Percentiles rank a stretch among this genome's conserved stretches.
phyloP scores from a whole-genome alignment of 2,329 filamentous ascomycete genomes.

The Ambrosiella xylebori region DNA sequence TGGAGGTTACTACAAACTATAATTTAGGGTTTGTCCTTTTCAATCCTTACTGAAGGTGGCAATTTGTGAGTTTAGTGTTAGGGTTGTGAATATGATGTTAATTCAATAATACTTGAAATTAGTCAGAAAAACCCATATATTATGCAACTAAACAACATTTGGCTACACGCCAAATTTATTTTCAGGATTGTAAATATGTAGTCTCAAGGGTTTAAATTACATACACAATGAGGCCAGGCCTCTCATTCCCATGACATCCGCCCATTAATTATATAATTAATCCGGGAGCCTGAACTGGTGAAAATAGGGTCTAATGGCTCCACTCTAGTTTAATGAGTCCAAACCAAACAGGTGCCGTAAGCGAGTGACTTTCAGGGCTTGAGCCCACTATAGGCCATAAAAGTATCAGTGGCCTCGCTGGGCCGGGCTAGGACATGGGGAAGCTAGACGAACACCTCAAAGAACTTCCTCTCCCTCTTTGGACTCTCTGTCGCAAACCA shows the following conservation, averaged over 20 bases:
- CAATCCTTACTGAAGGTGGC: not conserved
- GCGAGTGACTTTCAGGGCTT: not conserved
- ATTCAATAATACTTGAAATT: too few species aligned
- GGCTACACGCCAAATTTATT: not conserved
- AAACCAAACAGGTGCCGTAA: not conserved
- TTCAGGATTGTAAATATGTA: not conserved
- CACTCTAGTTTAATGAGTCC: not conserved
- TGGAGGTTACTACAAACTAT: not conserved
- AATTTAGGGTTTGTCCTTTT: not conserved
- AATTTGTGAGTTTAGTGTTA: not conserved
- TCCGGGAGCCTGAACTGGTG: not conserved
- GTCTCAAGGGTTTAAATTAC: not conserved
- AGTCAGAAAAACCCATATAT: not conserved
- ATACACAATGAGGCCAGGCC: not conserved
- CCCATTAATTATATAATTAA: not conserved
- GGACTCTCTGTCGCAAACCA: not conserved
- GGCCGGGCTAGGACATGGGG: too few species aligned
- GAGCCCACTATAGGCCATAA: not conserved
- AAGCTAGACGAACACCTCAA: not conserved
- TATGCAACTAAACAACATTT: not conserved
- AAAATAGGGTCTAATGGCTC: not conserved
- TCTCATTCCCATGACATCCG: not conserved
- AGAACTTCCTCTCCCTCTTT: not conserved
- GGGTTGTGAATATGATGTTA: too few species aligned
- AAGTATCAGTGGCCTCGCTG: too few species aligned